These are phyloP conservation scores for Pichia cactophila DNA, from an alignment of 1,139 yeast genomes.

Conservation along the genomic window DNA sequence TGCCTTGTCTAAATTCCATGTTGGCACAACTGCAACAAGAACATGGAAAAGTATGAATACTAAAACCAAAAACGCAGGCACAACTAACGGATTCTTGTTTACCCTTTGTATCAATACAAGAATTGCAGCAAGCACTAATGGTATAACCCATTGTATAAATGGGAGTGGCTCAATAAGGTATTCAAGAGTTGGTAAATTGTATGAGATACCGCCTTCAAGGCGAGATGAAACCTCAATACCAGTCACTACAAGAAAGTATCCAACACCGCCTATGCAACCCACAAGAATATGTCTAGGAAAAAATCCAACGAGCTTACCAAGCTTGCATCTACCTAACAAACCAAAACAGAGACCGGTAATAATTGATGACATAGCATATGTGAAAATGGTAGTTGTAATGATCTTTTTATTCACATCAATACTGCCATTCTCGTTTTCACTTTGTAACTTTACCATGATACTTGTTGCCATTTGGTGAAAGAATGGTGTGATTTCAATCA, in stretches of 20 bases:
- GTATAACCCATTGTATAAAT: slow-evolving; percentile 65
- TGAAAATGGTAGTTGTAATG: slow-evolving; percentile 78
- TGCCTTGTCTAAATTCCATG: slow-evolving; percentile 52
- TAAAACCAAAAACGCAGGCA: slow-evolving; percentile 71
- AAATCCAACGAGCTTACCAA: slow-evolving; percentile 86
- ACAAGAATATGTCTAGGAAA: slow-evolving; percentile 94
- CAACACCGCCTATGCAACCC: slow-evolving; percentile 98
- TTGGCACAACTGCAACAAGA: slow-evolving; percentile 56
- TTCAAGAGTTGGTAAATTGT: slow-evolving; percentile 48
- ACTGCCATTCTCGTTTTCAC: slow-evolving; percentile 40
- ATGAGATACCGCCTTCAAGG: slow-evolving; percentile 63
- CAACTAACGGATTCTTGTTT: slow-evolving; percentile 65
- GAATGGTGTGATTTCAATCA: slow-evolving; percentile 97
- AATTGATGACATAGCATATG: slow-evolving; percentile 76
- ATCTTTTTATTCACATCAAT: slow-evolving; percentile 40
- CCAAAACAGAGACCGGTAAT: slow-evolving; percentile 82
- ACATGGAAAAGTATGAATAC: slow-evolving; percentile 67
- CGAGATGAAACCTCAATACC: slow-evolving; percentile 87
- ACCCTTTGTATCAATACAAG: slow-evolving; percentile 57
- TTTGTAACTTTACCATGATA: slow-evolving; percentile 39
- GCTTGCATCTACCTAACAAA: slow-evolving; percentile 62
- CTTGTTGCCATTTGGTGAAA: slow-evolving; percentile 90
- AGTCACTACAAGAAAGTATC: slow-evolving; percentile 81
- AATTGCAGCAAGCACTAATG: slow-evolving; percentile 53
- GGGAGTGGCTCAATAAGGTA: slow-evolving; percentile 35